Evolutionary conservation across 2,329 filamentous ascomycete species (phyloP), one percentile per base, ranked within the genome.

Genomic region (Dothidotthia symphoricarpi): DNA sequence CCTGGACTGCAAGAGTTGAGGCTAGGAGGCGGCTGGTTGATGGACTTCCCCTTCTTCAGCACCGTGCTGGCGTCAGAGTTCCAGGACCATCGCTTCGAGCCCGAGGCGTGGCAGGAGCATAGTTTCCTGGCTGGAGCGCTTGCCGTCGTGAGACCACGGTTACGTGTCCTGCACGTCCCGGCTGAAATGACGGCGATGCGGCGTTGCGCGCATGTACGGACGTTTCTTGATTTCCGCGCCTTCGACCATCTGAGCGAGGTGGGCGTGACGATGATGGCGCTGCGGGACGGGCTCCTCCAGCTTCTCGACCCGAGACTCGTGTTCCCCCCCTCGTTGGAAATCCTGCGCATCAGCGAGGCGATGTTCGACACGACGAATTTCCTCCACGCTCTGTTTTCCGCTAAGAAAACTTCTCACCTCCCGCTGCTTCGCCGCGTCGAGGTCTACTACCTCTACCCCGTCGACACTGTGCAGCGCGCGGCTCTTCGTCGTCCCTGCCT

Each of bases 41-140:
- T 53, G 39, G 47, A 55, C 25, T 43, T 53, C 4, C 47, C 47
- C 6, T n/a, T 52, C 5, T 45, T 54, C 34, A 25, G 15, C 2
- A 14, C 3, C 4, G 16, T 41, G 6, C 25, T 39, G 9, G 35
- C 41, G 11, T 9, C 31, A n/a, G 24, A 33, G 0, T 13, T 16
- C 3, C 15, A 8, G 5, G 19, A 14, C 4, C 9, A 15, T 2
- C n/a, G 13, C 16, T 4, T 22, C n/a, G n/a, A 16, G 9, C 36
- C 39, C 3, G 4, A 3, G 12, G 8, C 2, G 3, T 47, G 43
- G 41, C 28, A 34, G 6, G 22, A 41, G n/a, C n/a, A n/a, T n/a
- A 12, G 12, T 7, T 47, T 39, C 11, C 29, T 44, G 12, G 13
- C 17, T 9, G 15, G 14, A 10, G 38, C 33, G 1, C 27, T 42